phyloP scores from a whole-genome alignment of 1,284 basidiomycete genomes.

The Wallemia hederae region DNA sequence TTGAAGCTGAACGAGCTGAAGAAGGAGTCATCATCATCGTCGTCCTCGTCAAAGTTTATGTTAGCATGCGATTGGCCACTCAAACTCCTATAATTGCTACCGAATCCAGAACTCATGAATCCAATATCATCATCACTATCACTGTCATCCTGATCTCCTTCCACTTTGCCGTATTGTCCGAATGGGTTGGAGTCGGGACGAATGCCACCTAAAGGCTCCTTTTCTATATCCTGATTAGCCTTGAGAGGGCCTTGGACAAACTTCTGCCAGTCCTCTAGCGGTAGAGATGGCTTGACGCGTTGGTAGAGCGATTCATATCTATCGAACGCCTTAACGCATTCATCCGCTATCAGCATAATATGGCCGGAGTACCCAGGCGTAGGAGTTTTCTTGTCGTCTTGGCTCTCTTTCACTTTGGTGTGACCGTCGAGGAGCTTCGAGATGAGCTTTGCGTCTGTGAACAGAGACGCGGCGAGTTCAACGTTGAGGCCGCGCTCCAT shows the following conservation, averaged over 20 bases:
- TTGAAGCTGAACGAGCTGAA: slow-evolving; percentile 26
- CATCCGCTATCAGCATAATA: slow-evolving; percentile 70
- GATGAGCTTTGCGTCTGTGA: slow-evolving; percentile 47
- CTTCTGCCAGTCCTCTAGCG: slow-evolving; percentile 54
- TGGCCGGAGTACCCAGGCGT: slow-evolving; percentile 82
- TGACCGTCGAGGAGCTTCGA: slow-evolving; percentile 59
- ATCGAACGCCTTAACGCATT: slow-evolving; percentile 53
- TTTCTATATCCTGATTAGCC: slow-evolving; percentile 56
- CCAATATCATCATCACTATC: slow-evolving; percentile 10
- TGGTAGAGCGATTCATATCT: slow-evolving; percentile 48
- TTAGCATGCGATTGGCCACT: slow-evolving; percentile 14
- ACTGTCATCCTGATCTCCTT: not conserved
- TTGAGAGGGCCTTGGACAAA: slow-evolving; percentile 54
- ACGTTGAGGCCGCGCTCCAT: slow-evolving; percentile 46
- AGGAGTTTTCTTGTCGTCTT: slow-evolving; percentile 38
- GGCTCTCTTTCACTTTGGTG: slow-evolving; percentile 17
- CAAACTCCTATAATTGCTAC: slow-evolving; percentile 7
- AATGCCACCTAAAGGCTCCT: slow-evolving; percentile 33
- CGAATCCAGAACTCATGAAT: slow-evolving; percentile 28
- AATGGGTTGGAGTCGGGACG: not conserved
- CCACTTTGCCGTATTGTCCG: slow-evolving; percentile 1
- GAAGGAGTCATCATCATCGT: slow-evolving; percentile 44
- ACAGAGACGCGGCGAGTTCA: slow-evolving; percentile 47
- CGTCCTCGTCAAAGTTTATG: slow-evolving; percentile 26
- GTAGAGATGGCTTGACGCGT: slow-evolving; percentile 32